Evolutionary conservation across 139 green algal genomes (phyloP).

Genomic region (Auxenochlorella protothecoides): DNA sequence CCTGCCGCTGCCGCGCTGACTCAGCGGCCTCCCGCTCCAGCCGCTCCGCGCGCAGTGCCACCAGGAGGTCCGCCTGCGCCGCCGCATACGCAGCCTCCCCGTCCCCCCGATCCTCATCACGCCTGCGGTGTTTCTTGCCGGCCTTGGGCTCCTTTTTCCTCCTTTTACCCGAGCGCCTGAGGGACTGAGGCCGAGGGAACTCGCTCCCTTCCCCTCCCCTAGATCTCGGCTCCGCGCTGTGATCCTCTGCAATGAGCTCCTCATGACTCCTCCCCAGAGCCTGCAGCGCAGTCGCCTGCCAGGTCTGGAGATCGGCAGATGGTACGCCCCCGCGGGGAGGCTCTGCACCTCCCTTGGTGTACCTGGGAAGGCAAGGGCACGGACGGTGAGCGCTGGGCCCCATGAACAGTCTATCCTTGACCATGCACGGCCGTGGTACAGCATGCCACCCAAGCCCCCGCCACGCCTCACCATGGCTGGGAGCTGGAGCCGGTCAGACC

Average conservation of each 20-base stretch:
- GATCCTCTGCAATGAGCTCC: too few species aligned
- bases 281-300: too few species aligned
- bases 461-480: constrained; percentile 3
- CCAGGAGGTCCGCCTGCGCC: constrained; percentile 2
- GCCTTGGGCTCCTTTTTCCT: too few species aligned
- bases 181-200: too few species aligned
- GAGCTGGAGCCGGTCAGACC: constrained; percentile 28
- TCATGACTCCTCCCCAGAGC: too few species aligned
- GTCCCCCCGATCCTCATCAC: neutral
- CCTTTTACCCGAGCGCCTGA: too few species aligned
- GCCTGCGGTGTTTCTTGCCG: neutral
- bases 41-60: constrained; percentile 43
- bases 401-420: too few species aligned
- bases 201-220: too few species aligned
- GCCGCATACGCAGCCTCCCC: neutral
- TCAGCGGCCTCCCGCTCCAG: constrained; percentile 38
- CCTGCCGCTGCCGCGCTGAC: constrained; percentile 12
- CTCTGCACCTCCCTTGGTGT: neutral
- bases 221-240: too few species aligned
- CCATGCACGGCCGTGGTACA: neutral
- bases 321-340: neutral
- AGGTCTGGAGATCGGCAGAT: too few species aligned
- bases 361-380: neutral
- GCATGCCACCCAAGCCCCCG: neutral
- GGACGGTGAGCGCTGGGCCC: too few species aligned